These are phyloP conservation scores for Arthrobotrys musiformis DNA, from an alignment of 2,329 filamentous ascomycete species.

Conservation along the genomic window DNA sequence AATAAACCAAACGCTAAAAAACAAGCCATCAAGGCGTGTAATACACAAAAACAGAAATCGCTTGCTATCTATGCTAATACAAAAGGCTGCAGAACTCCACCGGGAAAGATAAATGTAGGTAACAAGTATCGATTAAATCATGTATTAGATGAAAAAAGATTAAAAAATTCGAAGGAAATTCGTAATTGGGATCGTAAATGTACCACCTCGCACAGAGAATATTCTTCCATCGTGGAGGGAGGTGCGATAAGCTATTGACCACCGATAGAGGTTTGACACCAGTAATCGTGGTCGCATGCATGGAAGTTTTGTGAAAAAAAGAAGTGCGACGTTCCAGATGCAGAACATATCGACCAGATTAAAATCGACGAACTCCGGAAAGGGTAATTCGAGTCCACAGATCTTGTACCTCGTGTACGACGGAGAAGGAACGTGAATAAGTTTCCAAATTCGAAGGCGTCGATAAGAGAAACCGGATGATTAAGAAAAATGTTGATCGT, in stretches of 20 bases:
- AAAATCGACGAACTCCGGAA: slow-evolving; percentile 33
- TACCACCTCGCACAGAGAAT: slow-evolving; percentile 23
- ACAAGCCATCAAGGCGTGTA: background rate
- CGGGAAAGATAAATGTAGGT: background rate
- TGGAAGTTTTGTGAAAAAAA: background rate
- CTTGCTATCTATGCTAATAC: slow-evolving; percentile 44
- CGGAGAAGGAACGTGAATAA: background rate
- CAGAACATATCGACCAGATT: slow-evolving; percentile 10
- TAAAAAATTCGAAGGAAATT: background rate
- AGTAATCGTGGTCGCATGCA: background rate
- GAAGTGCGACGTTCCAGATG: slow-evolving; percentile 30
- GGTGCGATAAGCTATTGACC: background rate
- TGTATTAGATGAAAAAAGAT: background rate
- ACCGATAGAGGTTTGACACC: background rate
- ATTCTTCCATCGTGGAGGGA: slow-evolving; percentile 3
- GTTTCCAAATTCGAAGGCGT: background rate
- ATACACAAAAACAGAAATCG: background rate
- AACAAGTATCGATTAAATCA: background rate
- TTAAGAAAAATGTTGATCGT: background rate
- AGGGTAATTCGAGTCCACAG: slow-evolving; percentile 22
- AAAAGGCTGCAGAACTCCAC: slow-evolving; percentile 16
- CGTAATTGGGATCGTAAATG: background rate
- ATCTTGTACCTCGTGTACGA: slow-evolving; percentile 8
- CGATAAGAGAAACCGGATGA: background rate
- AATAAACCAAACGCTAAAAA: background rate